A percentile compares a stretch with the other conserved stretches of the same genome.
These are phyloP conservation scores for Periconia digitata DNA, from an alignment of 2,329 filamentous ascomycete species.

Conservation along the genomic window DNA sequence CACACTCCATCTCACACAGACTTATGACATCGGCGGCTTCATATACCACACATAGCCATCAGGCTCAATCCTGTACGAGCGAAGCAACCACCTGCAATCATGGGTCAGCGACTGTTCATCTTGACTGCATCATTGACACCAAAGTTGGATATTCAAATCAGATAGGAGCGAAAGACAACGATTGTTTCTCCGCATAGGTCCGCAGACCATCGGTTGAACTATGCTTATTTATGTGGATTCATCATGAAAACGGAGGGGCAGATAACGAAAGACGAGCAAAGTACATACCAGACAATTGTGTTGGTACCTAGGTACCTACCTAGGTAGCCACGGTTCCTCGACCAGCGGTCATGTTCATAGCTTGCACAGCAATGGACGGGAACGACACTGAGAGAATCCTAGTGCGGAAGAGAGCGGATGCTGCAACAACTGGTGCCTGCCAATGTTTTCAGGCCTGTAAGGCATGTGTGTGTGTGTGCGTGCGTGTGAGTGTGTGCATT, in stretches of 20 bases:
- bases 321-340: no score
- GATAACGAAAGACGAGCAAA: slow-evolving; percentile 13
- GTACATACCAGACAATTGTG: neutral
- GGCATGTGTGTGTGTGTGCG: no score
- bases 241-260: slow-evolving; percentile 32
- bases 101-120: neutral
- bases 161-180: slow-evolving; percentile 49
- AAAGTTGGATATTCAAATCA: slow-evolving; percentile 22
- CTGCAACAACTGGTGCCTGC: neutral
- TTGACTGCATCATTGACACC: neutral
- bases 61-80: neutral
- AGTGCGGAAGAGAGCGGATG: neutral
- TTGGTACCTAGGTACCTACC: no score
- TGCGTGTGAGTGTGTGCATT: neutral
- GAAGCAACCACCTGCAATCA: neutral
- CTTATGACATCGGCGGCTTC: slow-evolving; percentile 8
- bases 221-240: slow-evolving; percentile 45
- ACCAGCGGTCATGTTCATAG: no score
- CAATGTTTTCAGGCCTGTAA: neutral
- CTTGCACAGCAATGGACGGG: no score
- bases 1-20: neutral
- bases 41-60: slow-evolving; percentile 4
- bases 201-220: slow-evolving; percentile 46
- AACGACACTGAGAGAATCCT: neutral
- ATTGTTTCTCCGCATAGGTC: slow-evolving; percentile 43